Evolutionary conservation across 768 basidiomycete genomes (phyloP), one percentile per base, ranked within the genome.

Genomic region (Ramaria rubella): DNA sequence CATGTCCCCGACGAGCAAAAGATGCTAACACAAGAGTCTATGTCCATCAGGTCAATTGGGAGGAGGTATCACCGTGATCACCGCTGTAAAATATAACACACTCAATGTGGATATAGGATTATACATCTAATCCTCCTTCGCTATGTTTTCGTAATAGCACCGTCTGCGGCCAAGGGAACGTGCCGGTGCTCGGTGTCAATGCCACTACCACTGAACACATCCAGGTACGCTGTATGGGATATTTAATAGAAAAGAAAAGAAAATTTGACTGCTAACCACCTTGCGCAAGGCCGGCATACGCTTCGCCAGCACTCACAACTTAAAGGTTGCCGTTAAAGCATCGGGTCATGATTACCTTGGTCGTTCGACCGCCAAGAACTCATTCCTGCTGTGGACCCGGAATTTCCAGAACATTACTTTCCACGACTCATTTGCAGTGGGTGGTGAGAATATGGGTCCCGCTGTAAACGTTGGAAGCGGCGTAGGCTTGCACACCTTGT

Each of bases 401-500:
- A 61, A 73, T 42, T 64, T 74, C 61, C 72, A 74, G 65, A 65
- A 72, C 23, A 70, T 73, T 53, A 67, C 63, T 1, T 74, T 69
- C 31, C 59, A 71, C 23, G 15, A 62, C 2, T 55, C 59, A 4
- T 73, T 73, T 55, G 51, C 49, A 8, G 73, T 75, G 0, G 59
- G 68, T 6, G 75, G 78, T 23, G 61, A 57, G 2, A 58, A 45
- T 29, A 3, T 34, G 36, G 53, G 19, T 4, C 23, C 26, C 65
- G 72, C 62, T 26, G 40, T 68, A 14, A 68, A 66, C 4, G 49
- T 72, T 9, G 74, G 68, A 8, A 71, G 76, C 48, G 79, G 77
- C 1, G 75, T 78, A 2, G 75, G 77, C 57, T 79, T 76, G 75
- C 44, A 59, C 19, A 73, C 77, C 45, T 73, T 72, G 0, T 80